These are phyloP conservation scores for Elsinoe batatas DNA, from an alignment of 2,329 filamentous ascomycete genomes.

Conservation along the genomic window DNA sequence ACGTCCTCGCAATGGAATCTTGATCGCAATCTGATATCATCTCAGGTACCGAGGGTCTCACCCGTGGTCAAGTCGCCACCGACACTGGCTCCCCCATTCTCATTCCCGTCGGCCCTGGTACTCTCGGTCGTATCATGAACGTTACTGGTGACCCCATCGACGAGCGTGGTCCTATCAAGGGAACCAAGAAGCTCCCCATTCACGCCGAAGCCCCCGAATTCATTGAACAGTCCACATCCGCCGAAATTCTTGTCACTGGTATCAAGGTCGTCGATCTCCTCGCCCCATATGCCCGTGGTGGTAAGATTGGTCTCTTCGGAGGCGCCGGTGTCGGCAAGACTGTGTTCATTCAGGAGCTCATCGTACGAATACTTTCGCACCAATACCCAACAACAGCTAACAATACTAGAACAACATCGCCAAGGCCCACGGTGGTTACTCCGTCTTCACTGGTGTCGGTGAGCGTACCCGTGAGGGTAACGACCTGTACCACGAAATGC, in stretches of 20 bases:
- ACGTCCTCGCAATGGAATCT: not conserved
- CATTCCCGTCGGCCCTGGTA: conserved; percentile 87
- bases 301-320: conserved; percentile 99
- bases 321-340: conserved; percentile 99
- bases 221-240: conserved; percentile 88
- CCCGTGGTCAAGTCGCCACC: conserved; percentile 72
- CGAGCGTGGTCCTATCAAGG: conserved; percentile 97
- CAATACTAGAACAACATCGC: conserved; percentile 85
- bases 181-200: conserved; percentile 76
- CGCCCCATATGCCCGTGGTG: conserved; percentile 98
- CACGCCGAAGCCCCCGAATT: conserved; percentile 91
- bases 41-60: conserved; percentile 95
- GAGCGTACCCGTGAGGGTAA: conserved; percentile 99
- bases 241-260: conserved; percentile 95
- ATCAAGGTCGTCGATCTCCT: conserved; percentile 99
- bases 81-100: conserved; percentile 94
- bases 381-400: conserved; percentile 1
- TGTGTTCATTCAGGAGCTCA: conserved; percentile 99
- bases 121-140: conserved; percentile 99
- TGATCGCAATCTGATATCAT: conserved; percentile 8
- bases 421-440: conserved; percentile 99
- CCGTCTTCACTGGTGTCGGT: conserved; percentile 99
- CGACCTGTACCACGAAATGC: conserved; percentile 99
- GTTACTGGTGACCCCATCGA: conserved; percentile 99
- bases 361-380: conserved; percentile 45